Base-by-base conservation (phyloP, 805 yeast species). In the Ogataea pilisensis region DNA sequence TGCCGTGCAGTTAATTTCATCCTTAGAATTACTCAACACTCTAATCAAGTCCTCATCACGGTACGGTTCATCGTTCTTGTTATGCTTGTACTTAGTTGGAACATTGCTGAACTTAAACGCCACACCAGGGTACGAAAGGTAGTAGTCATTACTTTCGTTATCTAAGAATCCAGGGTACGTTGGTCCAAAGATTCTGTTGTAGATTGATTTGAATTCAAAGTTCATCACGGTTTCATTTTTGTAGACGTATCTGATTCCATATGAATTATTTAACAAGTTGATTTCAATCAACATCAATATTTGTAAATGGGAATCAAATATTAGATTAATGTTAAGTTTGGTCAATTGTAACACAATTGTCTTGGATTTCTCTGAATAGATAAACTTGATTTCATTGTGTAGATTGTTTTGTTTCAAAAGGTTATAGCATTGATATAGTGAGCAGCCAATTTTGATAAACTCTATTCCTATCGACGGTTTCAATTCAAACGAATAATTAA, bases 101-200 rank as follows among this genome's bases (percentile, higher is more conserved):
- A 57, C 39, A 44, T 46, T 49, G 9, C 53, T 55, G 50, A 78
- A 79, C 40, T 64, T 66, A 58, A 79, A 78, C 0, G 75, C 64
- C 4, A 79, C 63, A 0, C 85, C 85, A 2, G 79, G 76, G 48
- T 79, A 79, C 18, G 77, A 70, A 20, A 79, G 59, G 9, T 68
- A 57, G 49, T 78, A 79, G 19, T 54, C 46, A 12, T 55, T 51
- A 16, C 49, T 34, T 3, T 43, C 46, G 1, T 41, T 39, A 34
- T 63, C 56, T 8, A 66, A 48, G 21, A 50, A 55, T 0, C 84
- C 85, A 2, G 82, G 80, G 44, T 73, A 76, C 0, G 85, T 78
- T 2, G 84, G 84, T 0, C 85, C 85, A 53, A 79, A 75, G 2
- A 71, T 63, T 51, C 70, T 73, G 50, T 78, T 76, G 55, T 79